Evolutionary conservation across 345 rosid genomes (phyloP), one percentile per base, ranked within the genome.

Genomic region (Jatropha curcas): DNA sequence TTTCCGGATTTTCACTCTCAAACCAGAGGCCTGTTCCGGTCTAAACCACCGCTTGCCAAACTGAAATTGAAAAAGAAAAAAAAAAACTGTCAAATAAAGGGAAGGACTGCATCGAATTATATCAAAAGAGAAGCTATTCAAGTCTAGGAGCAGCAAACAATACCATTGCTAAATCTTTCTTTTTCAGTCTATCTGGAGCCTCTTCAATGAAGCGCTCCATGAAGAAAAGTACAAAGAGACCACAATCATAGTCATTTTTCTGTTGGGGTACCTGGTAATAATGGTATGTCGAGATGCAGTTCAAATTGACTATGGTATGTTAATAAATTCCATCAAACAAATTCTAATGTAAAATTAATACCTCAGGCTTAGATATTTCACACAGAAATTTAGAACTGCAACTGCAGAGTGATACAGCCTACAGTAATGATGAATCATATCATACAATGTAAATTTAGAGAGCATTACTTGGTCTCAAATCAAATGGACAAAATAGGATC

Each of bases 241-340:
- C 99, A 71, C 99, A 95, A 62, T 95, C 99, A 45, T 82, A 92
- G 45, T 95, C 99, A 75, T 95, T 95, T 67, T 82, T 86, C 61
- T 95, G 99, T 68, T 95, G 98, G 27, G 99, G 99, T 71, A 95
- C 99, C 98, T 95, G 88, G 60, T 33, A 57, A 59, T 27, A 43
- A 46, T 24, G 12, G n/a, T 22, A 41, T 35, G 58, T 28, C 33
- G 25, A 59, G 61, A 67, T 52, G 16, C 16, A 37, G 61, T 31
- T 71, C 58, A 71, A 13, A 65, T 9, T 37, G 9, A 31, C 34
- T 22, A 67, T 27, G n/a, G n/a, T n/a, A n/a, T n/a, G n/a, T n/a
- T n/a, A n/a, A n/a, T n/a, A n/a, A n/a, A n/a, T n/a, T 60, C 20
- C 19, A 10, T 14, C 0, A 14, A 60, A 60, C 50, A 45, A 45